phyloP scores from a whole-genome alignment of 176 grass and related monocot species.

The Olyra latifolia region DNA sequence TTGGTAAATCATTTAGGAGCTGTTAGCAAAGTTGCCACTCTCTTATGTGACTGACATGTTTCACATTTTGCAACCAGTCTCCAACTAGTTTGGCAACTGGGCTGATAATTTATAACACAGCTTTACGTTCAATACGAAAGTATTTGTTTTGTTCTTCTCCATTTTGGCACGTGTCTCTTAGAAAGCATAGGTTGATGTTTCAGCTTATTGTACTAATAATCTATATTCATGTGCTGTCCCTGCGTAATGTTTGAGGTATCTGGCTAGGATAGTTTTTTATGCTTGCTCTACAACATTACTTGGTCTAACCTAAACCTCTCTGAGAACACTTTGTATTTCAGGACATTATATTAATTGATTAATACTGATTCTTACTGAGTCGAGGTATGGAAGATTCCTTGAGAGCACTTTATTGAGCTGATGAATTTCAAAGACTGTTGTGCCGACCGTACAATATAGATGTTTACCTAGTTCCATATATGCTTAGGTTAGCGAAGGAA shows the following conservation, averaged over 20 bases:
- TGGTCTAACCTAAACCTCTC: not conserved
- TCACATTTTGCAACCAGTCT: not conserved
- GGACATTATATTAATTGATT: not conserved
- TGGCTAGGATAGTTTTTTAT: not conserved
- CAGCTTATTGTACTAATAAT: not conserved
- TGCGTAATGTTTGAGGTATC: too few relatives aligned
- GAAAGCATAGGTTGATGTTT: not conserved
- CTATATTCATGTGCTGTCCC: too few relatives aligned
- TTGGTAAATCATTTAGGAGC: not conserved
- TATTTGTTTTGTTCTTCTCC: not conserved
- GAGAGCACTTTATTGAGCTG: not conserved
- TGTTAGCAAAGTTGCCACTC: not conserved
- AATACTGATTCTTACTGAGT: not conserved
- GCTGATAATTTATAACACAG: not conserved
- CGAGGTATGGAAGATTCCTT: not conserved
- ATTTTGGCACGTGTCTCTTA: not conserved
- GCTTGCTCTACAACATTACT: not conserved
- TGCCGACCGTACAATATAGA: not conserved
- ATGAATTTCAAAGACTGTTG: not conserved
- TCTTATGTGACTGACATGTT: not conserved
- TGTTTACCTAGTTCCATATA: not conserved
- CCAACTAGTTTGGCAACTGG: not conserved
- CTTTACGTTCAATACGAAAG: not conserved
- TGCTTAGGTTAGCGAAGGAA: not conserved
- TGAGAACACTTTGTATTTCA: not conserved